Evolutionary conservation across 2,329 filamentous ascomycete genomes (phyloP), one percentile per base, ranked within the genome.

Genomic region (Aureobasidium sp.): DNA sequence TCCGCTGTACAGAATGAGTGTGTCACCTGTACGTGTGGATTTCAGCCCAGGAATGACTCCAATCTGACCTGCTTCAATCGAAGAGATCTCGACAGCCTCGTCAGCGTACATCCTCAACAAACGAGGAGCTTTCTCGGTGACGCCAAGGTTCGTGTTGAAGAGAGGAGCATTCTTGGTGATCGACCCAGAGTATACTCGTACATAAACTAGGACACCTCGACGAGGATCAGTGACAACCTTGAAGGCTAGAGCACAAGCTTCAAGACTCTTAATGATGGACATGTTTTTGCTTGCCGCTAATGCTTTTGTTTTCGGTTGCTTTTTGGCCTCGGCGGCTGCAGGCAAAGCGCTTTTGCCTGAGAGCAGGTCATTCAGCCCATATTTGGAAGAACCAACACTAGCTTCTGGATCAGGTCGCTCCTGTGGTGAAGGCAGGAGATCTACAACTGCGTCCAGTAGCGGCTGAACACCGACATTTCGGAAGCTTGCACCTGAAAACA

Each of bases 401-500:
- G 97, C 84, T 68, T 92, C 86, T 0, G 91, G 83, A 69, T 93
- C 88, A 9, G 90, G 89, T 20, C 90, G 82, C 70, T 97, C 91
- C 1, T 81, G 77, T 0, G 94, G 94, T 66, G 86, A 90, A 0
- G 94, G 94, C 2, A 97, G 80, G 50, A 97, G 87, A 70, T 97
- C 90, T 9, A 91, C 85, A 13, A 97, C 86, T 41, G 90, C 90
- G 72, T 97, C 92, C 59, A 97, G 82, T 26, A 99, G 79, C 32
- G 92, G 91, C 72, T 97, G 91, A 4, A 97, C 92, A 8, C 94
- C 94, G 65, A 97, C 90, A 67, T 97, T 96, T 46, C 89, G 86
- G 74, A 97, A 92, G 73, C 92, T 97, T 5, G 93, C 92, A 2
- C 93, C 93, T 0, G 90, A 90, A 74, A 96, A 95, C 0, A 97